Evolutionary conservation across 2,329 filamentous ascomycete species (phyloP).

Genomic region (Ceratocystiopsis brevicomis): DNA sequence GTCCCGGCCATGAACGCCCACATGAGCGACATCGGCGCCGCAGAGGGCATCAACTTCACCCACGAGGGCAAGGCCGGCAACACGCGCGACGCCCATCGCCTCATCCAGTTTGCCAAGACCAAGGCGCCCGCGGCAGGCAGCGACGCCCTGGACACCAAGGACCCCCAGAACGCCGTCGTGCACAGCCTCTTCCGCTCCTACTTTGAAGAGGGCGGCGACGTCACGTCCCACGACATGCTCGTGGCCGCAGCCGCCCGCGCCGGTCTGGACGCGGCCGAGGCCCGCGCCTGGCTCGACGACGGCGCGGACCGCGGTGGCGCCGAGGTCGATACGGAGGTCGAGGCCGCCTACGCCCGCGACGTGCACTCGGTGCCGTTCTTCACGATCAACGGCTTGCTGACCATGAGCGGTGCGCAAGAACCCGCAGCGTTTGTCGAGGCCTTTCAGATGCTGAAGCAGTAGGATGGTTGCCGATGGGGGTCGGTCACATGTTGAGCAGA

Average conservation of each 20-base stretch:
- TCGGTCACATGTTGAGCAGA: slow-evolving; percentile 16
- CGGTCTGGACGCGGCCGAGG: slow-evolving; percentile 32
- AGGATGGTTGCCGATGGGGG: no score
- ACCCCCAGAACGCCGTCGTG: slow-evolving; percentile 26
- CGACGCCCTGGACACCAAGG: background rate
- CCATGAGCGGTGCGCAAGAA: slow-evolving; percentile 55
- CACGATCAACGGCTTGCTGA: slow-evolving; percentile 47
- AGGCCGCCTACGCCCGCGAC: slow-evolving; percentile 28
- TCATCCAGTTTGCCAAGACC: slow-evolving; percentile 49
- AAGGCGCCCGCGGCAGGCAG: slow-evolving; percentile 10
- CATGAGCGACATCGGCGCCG: slow-evolving; percentile 36
- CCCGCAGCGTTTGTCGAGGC: slow-evolving; percentile 44
- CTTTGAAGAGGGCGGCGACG: slow-evolving; percentile 45
- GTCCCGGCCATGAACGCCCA: slow-evolving; percentile 10
- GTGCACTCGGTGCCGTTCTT: slow-evolving; percentile 58
- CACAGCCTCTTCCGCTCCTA: slow-evolving; percentile 45
- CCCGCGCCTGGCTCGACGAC: slow-evolving; percentile 32
- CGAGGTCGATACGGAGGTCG: slow-evolving; percentile 38
- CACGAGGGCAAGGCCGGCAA: slow-evolving; percentile 55
- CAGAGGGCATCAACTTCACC: slow-evolving; percentile 54
- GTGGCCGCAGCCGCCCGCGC: slow-evolving; percentile 31
- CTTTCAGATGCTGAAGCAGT: slow-evolving; percentile 32
- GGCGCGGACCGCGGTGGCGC: slow-evolving; percentile 34
- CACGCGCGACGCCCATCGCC: slow-evolving; percentile 60
- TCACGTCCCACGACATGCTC: slow-evolving; percentile 37